Base-by-base conservation (phyloP, 2,329 filamentous ascomycete species). In the Botrytis tulipae region DNA sequence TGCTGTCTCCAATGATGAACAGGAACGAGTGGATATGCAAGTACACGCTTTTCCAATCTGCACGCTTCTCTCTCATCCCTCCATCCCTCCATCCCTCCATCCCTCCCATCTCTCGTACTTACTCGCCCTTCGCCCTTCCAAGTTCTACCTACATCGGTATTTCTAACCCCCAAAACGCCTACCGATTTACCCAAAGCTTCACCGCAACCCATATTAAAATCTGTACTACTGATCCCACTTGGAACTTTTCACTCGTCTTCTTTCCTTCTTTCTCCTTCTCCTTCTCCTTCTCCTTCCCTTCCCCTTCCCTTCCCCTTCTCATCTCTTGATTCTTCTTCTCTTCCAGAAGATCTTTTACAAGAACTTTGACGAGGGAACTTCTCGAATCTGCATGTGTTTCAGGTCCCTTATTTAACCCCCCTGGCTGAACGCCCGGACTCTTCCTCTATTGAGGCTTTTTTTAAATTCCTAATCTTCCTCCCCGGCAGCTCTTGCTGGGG, bases 371-470 rank as follows among this genome's bases (percentile, higher is more conserved):
- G 20, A 51, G 20, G 29, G 18, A 48, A 54, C 57, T 70, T 73
- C 66, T 32, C 69, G 60, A 72, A 72, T 62, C 60, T 62, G 68
- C 61, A 67, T 73, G 73, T 67, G 69, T 73, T 67, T 66, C 65
- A 40, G 63, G 66, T 67, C 63, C 70, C 61, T 66, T n/a, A 37
- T 44, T 29, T 57, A 57, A 57, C n/a, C 57, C 48, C 61, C 70
- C 51, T 66, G 70, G 70, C 70, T 48, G 35, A 72, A 67, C 62
- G 70, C 70, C 70, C 60, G n/a, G 70, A 72, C 70, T 72, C 66
- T 72, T 72, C 46, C 70, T 51, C 44, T 42, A 62, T 61, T 51
- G 69, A 51, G 59, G 22, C 59, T 37, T 48, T 46, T 35, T 40
- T 25, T 7, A 37, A 66, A 66, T 66, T 66, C 63, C 42, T 51